Conservation (phyloP, 1,284 basidiomycete species). For the Gymnopus androsaceus region DNA sequence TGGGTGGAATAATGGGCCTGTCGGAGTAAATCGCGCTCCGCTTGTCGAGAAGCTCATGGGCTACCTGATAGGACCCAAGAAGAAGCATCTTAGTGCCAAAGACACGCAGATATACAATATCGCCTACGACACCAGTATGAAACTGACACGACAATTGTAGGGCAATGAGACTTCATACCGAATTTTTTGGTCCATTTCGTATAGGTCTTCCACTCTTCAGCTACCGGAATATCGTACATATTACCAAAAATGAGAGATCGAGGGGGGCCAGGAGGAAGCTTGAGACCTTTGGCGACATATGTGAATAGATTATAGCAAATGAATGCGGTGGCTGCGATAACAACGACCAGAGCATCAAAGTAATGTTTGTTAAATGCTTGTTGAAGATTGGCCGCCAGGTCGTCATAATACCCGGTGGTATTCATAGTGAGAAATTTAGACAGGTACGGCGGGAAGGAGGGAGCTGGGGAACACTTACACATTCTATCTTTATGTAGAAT, state of each 20-base stretch:
- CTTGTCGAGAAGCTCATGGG: slow-evolving; percentile 35
- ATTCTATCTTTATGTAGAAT: too few relatives aligned
- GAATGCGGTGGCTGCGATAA: neutral
- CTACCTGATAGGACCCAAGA: slow-evolving; percentile 32
- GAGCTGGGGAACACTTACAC: too few relatives aligned
- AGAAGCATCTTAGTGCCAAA: slow-evolving; percentile 18
- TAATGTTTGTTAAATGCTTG: neutral
- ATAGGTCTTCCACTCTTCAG: neutral
- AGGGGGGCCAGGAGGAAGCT: slow-evolving; percentile 1
- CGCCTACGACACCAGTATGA: neutral
- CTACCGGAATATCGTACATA: neutral
- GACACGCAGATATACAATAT: slow-evolving; percentile 5
- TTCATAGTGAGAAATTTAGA: too few relatives aligned
- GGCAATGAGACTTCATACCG: neutral
- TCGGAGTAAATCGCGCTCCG: slow-evolving; percentile 36
- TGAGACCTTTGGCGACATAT: neutral
- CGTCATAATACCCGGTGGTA: too few relatives aligned
- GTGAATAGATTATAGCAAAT: slow-evolving; percentile 1
- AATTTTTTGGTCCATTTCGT: slow-evolving; percentile 4
- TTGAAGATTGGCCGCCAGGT: too few relatives aligned
- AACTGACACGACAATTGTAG: neutral
- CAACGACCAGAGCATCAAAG: neutral
- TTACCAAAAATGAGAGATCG: neutral
- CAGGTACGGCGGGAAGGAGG: too few relatives aligned
- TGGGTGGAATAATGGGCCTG: slow-evolving; percentile 27